Conservation (phyloP, 108 stramenopile species). For the Cyclotella atomus region DNA sequence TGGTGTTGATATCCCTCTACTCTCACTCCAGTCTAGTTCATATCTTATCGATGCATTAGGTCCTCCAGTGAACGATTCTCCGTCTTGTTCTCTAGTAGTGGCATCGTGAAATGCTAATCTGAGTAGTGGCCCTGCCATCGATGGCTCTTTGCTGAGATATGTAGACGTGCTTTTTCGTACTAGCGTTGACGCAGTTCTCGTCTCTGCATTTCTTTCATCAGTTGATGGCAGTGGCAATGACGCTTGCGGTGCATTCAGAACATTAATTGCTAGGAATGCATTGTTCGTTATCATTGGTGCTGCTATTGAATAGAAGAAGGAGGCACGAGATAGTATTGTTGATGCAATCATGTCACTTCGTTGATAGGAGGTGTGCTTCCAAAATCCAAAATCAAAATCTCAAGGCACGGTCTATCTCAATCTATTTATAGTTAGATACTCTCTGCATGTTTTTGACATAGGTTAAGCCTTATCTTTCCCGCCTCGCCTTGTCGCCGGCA, state of each 20-base stretch:
- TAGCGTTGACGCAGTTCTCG: not conserved
- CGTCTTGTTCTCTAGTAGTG: slow-evolving; percentile 41
- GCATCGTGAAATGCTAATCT: slow-evolving; percentile 74
- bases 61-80: slow-evolving; percentile 30
- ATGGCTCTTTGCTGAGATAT: slow-evolving; percentile 18
- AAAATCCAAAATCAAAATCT: too few species aligned
- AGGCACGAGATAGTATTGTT: slow-evolving; percentile 6
- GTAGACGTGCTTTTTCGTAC: slow-evolving; percentile 1
- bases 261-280: not conserved
- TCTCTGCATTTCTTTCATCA: not conserved
- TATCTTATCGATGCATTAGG: slow-evolving; percentile 70
- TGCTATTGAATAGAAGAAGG: slow-evolving; percentile 10
- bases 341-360: slow-evolving; percentile 23
- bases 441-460: too few species aligned
- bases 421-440: too few species aligned
- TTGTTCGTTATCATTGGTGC: not conserved
- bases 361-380: too few species aligned
- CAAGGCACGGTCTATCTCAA: too few species aligned
- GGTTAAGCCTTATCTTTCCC: too few species aligned
- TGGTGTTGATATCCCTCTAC: slow-evolving; percentile 56
- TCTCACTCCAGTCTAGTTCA: slow-evolving; percentile 63
- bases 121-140: slow-evolving; percentile 53
- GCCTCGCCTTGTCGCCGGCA: too few species aligned
- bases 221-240: not conserved
- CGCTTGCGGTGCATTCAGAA: slow-evolving; percentile 8